Evolutionary conservation across 192 early-diverging fungal genomes (phyloP).

Genomic region (Coemansia sp.): DNA sequence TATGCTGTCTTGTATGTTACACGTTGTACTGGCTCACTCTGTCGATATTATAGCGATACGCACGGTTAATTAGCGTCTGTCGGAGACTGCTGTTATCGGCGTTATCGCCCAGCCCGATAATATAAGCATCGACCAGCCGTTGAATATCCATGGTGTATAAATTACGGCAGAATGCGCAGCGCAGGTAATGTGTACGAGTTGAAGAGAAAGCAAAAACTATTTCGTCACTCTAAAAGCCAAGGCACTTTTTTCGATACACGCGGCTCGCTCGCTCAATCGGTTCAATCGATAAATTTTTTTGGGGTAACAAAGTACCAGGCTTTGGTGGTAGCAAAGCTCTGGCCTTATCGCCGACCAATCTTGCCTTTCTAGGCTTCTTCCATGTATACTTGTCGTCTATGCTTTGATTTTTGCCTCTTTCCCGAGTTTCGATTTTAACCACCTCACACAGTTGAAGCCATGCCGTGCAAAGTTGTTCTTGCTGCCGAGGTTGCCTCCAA

Average conservation of each 20-base stretch:
- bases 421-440: neutral
- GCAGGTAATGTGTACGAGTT: neutral
- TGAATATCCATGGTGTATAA: constrained; percentile 37
- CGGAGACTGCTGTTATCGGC: constrained; percentile 43
- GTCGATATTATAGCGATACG: neutral
- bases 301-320: neutral
- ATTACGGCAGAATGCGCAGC: neutral
- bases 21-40: neutral
- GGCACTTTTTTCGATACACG: no score
- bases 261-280: neutral
- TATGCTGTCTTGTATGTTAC: neutral
- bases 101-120: constrained; percentile 48
- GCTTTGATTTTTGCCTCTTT: neutral
- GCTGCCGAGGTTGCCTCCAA: constrained; percentile 55
- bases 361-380: constrained; percentile 11
- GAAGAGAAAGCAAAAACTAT: neutral
- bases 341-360: constrained; percentile 1
- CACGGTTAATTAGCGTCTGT: constrained; percentile 26
- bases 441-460: neutral
- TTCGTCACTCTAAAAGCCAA: neutral
- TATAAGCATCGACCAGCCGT: constrained; percentile 52
- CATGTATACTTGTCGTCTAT: constrained; percentile 5
- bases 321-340: neutral
- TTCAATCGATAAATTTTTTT: neutral
- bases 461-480: constrained; percentile 59